Percentiles rank a stretch among this genome's conserved stretches.
Evolutionary conservation across 768 basidiomycete species (phyloP).

Genomic region (Scleroderma citrinum): DNA sequence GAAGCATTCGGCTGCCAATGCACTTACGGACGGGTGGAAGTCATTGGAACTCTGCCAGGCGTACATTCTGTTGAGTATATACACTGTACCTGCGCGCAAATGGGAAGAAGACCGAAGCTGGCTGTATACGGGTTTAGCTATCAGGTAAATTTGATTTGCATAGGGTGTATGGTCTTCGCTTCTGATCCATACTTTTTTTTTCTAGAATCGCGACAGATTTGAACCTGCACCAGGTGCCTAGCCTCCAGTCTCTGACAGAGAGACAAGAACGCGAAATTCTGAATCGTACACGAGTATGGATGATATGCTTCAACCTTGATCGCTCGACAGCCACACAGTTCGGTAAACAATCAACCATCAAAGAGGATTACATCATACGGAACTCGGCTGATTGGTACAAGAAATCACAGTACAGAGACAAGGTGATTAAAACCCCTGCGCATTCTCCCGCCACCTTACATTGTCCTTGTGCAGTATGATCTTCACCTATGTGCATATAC

Average conservation of each 20-base stretch:
- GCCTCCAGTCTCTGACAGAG: constrained; percentile 60
- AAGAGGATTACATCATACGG: constrained; percentile 76
- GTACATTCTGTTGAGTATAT: constrained; percentile 82
- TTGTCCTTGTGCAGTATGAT: constrained; percentile 46
- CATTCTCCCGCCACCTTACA: background rate
- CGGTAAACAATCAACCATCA: constrained; percentile 84
- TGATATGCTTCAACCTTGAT: constrained; percentile 87
- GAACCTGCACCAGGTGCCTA: constrained; percentile 69
- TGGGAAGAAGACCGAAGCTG: constrained; percentile 93
- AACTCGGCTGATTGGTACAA: constrained; percentile 73
- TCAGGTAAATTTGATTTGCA: constrained; percentile 42
- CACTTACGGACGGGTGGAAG: constrained; percentile 76
- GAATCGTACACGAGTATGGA: constrained; percentile 84
- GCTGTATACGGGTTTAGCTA: constrained; percentile 83
- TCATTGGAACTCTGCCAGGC: constrained; percentile 89
- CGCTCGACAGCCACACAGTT: constrained; percentile 84
- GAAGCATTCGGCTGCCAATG: constrained; percentile 74
- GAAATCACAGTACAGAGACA: constrained; percentile 54
- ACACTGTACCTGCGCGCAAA: constrained; percentile 68
- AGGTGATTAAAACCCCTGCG: constrained; percentile 30
- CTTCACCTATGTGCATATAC: constrained; percentile 73
- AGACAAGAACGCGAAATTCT: constrained; percentile 75
- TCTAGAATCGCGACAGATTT: constrained; percentile 86
- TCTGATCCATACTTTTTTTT: background rate
- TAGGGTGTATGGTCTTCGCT: background rate